These are phyloP conservation scores for Echinochloa phyllopogon DNA, from an alignment of 176 grass and related monocot genomes.

Conservation along the genomic window DNA sequence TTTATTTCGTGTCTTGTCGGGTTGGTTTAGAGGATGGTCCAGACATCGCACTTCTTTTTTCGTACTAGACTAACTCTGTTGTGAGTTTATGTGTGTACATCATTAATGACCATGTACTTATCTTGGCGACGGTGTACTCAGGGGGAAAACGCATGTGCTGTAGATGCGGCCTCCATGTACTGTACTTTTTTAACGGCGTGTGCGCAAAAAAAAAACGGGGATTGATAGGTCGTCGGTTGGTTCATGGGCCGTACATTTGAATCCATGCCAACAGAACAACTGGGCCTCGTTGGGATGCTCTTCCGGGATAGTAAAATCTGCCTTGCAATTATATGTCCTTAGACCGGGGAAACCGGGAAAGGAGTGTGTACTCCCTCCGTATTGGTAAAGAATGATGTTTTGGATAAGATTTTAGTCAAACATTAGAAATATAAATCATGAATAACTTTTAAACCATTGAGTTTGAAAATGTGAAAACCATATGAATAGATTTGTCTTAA, in stretches of 20 bases:
- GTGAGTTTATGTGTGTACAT: not conserved
- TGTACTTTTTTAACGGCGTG: not conserved
- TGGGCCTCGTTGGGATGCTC: not conserved
- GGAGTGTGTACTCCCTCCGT: too few species aligned
- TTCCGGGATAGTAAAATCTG: not conserved
- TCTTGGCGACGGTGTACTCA: not conserved
- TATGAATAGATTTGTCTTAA: too few species aligned
- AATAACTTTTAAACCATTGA: too few species aligned
- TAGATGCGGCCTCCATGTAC: not conserved
- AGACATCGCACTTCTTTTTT: not conserved
- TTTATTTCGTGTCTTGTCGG: conserved; percentile 34
- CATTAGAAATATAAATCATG: too few species aligned
- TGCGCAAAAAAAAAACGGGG: not conserved
- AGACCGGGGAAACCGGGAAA: not conserved
- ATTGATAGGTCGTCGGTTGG: not conserved
- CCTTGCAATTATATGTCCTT: not conserved
- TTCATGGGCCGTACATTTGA: conserved; percentile 4
- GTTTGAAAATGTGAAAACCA: too few species aligned
- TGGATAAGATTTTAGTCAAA: too few species aligned
- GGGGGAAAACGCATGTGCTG: not conserved
- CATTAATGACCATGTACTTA: not conserved
- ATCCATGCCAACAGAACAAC: not conserved
- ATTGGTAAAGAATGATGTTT: too few species aligned
- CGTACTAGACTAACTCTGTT: not conserved
- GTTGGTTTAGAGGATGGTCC: not conserved